Evolutionary conservation across 2,329 filamentous ascomycete species (phyloP).

Genomic region (Arthrobotrys iridis): DNA sequence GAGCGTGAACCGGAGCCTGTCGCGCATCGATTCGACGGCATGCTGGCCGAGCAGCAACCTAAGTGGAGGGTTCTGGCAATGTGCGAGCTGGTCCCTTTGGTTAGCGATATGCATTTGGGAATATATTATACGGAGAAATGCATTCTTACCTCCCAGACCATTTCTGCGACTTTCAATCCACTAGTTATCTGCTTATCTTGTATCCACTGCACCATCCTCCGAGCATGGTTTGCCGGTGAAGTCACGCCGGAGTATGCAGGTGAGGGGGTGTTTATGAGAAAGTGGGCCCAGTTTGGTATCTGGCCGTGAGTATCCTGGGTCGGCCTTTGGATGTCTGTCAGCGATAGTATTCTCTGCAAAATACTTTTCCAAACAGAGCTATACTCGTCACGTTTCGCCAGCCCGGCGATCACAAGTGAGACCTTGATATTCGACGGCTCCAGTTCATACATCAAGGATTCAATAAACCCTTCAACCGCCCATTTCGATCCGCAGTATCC

Average conservation of each 20-base stretch:
- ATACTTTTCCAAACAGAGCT: not conserved
- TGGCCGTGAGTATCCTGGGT: conserved; percentile 61
- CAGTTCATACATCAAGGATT: conserved; percentile 96
- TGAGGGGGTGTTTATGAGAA: conserved; percentile 85
- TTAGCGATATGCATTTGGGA: not conserved
- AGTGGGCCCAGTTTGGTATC: conserved; percentile 87
- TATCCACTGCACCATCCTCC: conserved; percentile 92
- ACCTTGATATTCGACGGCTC: conserved; percentile 92
- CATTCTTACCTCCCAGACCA: conserved; percentile 73
- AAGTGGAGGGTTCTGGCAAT: conserved; percentile 92
- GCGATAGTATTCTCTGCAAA: conserved; percentile 37
- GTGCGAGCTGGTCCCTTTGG: conserved; percentile 74
- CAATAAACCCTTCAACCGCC: conserved; percentile 92
- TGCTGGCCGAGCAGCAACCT: conserved; percentile 89
- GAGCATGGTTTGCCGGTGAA: conserved; percentile 86
- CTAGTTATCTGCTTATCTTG: conserved; percentile 91
- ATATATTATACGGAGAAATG: not conserved
- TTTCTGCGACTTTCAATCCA: conserved; percentile 88
- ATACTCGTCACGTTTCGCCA: conserved; percentile 83
- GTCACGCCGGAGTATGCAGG: conserved; percentile 81
- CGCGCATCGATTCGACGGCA: conserved; percentile 93
- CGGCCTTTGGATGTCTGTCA: conserved; percentile 35
- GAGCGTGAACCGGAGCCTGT: conserved; percentile 86
- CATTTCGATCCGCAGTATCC: conserved; percentile 97
- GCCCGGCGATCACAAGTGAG: conserved; percentile 88